Evolutionary conservation across 129 eudicot species (phyloP), one percentile per base, ranked within the genome.

Genomic region (Helichrysum umbraculigerum): DNA sequence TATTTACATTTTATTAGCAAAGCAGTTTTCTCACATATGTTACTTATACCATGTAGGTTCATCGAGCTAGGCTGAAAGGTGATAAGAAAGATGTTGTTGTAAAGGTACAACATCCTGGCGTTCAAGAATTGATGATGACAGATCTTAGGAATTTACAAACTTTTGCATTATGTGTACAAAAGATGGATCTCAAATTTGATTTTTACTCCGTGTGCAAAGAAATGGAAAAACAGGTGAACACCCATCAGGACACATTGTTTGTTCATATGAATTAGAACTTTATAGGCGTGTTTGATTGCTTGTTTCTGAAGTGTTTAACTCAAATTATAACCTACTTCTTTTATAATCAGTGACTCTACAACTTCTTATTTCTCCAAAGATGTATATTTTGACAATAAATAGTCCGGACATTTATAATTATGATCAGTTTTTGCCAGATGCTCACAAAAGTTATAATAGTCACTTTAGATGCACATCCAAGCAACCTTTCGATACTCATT

Each of bases 81-180:
- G 86, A 85, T 64, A 88, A 84, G 67, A 84, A 34, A 57, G 98
- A 94, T 77, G 81, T 94, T 62, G 98, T 87, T 68, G 96, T 91
- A 65, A 94, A 94, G 98, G 93, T 94, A 64, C 98, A 94, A 79
- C 98, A 94, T 86, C 98, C 97, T 19, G 96, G 97, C 8, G 89
- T 91, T 68, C 97, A 90, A 81, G 90, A 91, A 54, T 76, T 94
- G 84, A 94, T 94, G 97, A 88, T 94, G 93, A 94, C 96, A n/a
- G 98, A 94, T 83, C 82, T 94, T 71, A 85, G 83, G 15, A 94
- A 94, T 85, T 61, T 91, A 91, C 96, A 94, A 83, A 90, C 96
- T 84, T 91, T 94, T 77, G 97, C 98, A 5, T 75, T 91, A 34
- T 91, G 87, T 86, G 84, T 94, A 86, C 97, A 94, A 80, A 94